phyloP scores from a whole-genome alignment of 176 grass and related monocot genomes.

The Stipa capillata region DNA sequence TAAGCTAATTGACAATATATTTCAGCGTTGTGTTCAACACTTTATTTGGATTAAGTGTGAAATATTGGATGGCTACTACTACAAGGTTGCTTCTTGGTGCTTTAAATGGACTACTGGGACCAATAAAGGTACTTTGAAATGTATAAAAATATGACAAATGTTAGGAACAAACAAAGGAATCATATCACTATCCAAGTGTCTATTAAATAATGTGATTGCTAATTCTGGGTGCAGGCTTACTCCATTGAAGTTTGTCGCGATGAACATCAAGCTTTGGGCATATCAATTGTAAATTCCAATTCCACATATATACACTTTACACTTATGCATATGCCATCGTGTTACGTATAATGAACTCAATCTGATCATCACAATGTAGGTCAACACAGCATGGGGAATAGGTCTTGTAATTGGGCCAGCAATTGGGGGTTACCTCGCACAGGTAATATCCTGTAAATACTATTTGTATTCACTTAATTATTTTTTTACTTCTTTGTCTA shows the following conservation, averaged over 20 bases:
- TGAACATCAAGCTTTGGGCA: slow-evolving; percentile 63
- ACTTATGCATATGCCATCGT: not conserved
- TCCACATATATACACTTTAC: not conserved
- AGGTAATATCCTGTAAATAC: slow-evolving; percentile 2
- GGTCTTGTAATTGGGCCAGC: slow-evolving; percentile 75
- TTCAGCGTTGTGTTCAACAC: slow-evolving; percentile 59
- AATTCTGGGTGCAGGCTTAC: slow-evolving; percentile 45
- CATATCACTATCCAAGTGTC: not conserved
- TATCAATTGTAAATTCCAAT: slow-evolving; percentile 47
- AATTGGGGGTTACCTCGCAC: slow-evolving; percentile 67
- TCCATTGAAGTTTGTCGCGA: slow-evolving; percentile 58
- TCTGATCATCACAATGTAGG: slow-evolving; percentile 25
- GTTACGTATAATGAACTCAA: not conserved
- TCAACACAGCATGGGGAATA: slow-evolving; percentile 57
- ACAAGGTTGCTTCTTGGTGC: slow-evolving; percentile 58
- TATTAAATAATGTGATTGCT: not conserved
- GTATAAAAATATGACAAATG: not conserved
- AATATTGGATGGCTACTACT: slow-evolving; percentile 60
- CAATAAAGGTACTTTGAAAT: slow-evolving; percentile 19
- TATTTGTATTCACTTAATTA: not conserved
- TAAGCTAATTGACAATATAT: not conserved
- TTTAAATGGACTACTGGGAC: slow-evolving; percentile 59
- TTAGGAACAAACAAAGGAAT: not conserved
- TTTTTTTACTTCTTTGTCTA: not conserved
- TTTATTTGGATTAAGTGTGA: slow-evolving; percentile 65